Base-by-base conservation (phyloP, 2,329 filamentous ascomycete species). In the Colletotrichum graminicola region DNA sequence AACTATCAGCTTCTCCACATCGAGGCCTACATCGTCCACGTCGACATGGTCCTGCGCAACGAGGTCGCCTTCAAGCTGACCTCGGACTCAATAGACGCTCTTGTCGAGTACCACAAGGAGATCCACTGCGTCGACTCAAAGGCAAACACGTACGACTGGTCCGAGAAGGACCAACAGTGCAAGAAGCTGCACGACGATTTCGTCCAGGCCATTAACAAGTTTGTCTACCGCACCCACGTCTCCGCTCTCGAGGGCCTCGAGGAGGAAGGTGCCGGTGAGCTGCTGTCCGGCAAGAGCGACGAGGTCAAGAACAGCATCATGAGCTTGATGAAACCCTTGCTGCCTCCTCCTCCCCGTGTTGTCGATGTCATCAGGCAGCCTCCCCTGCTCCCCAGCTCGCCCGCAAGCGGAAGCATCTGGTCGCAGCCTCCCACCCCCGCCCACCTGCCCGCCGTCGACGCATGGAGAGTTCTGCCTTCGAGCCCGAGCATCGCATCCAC, bases 41-140 rank as follows among this genome's bases (percentile, higher is more conserved):
- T 99, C 82, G 96, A 99, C 85, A 97, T 98, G 94, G 95, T 99
- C 72, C 90, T 97, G 78, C 93, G 95, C 83, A 96, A 97, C 81
- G 96, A 98, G 85, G 94, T 99, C 78, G 96, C 95, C 76, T 98
- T 95, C 89, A 99, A 99, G 89, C 89, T 99, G 78, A 98, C 95
- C 32, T 90, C 92, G 70, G 96, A 98, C 80, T 94, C 95, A 73
- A 99, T 99, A 84, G 94, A 97, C 78, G 85, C 93, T 63, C 89
- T 99, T 75, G 92, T 97, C 80, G 94, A 97, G 81, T 97, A 97
- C 82, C 96, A 99, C 89, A 95, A 96, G 86, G 94, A 98, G 75
- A 89, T 98, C 77, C 95, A 97, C 86, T 97, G 94, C 76, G 89
- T 95, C 78, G 94, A 99, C 81, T 92, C 93, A 77, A 93, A 94